phyloP scores from a whole-genome alignment of 129 eudicot genomes.

The Centrapalus pauciflorus region DNA sequence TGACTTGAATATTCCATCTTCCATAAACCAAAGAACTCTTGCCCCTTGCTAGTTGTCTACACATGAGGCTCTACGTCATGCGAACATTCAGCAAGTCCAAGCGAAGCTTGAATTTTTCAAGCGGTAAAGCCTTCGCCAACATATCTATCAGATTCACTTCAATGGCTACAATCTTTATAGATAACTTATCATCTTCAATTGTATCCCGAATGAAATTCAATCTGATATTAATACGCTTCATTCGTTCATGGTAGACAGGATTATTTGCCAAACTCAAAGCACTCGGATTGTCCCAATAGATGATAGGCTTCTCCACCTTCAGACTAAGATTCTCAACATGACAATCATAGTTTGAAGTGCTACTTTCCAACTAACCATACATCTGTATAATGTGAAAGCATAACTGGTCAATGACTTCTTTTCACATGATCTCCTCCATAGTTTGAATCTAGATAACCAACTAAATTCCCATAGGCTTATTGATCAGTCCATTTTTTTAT shows the following conservation, averaged over 20 bases:
- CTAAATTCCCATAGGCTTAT: background rate
- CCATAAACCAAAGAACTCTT: too few species aligned
- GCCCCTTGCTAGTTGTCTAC: too few species aligned
- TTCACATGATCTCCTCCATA: background rate
- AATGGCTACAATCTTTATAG: background rate
- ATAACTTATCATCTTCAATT: background rate
- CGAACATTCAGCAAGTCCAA: background rate
- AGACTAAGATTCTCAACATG: background rate
- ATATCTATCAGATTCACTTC: background rate
- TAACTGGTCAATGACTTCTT: background rate
- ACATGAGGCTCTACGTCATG: background rate
- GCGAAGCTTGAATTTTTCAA: background rate
- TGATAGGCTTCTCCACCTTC: background rate
- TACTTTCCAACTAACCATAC: background rate
- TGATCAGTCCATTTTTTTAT: too few species aligned
- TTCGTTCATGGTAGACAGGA: background rate
- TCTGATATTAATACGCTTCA: conserved; percentile 3
- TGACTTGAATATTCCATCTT: too few species aligned
- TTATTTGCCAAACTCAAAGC: background rate
- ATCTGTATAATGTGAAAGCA: background rate
- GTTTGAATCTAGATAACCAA: background rate
- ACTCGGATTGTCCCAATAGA: background rate
- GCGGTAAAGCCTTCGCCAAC: background rate
- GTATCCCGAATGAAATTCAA: conserved; percentile 1
- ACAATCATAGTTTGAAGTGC: background rate